A percentile compares a stretch with the other conserved stretches of the same genome.
phyloP scores from a whole-genome alignment of 139 green algal species.

The Chlorella sorokiniana region DNA sequence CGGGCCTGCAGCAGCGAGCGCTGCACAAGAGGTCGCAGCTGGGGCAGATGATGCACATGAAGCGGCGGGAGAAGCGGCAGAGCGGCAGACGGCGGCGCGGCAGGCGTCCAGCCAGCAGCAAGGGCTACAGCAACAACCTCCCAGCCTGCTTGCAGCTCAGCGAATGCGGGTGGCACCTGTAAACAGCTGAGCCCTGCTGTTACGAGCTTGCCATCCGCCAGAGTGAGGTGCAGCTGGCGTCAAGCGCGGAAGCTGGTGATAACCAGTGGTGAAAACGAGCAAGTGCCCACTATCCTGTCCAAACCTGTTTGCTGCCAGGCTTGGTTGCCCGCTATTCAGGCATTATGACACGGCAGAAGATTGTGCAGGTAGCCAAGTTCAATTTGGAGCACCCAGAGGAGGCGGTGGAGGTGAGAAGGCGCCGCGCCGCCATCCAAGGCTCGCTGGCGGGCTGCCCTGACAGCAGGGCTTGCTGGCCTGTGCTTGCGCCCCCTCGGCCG shows the following conservation, averaged over 20 bases:
- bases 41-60: background rate
- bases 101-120: background rate
- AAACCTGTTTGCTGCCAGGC: no score
- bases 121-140: background rate
- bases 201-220: no score
- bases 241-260: no score
- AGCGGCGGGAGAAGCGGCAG: background rate
- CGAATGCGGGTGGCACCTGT: no score
- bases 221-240: no score
- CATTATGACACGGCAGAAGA: background rate
- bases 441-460: no score
- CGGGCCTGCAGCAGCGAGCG: background rate
- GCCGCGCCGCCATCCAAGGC: no score
- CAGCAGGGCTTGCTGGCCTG: no score
- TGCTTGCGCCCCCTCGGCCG: no score
- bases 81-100: background rate
- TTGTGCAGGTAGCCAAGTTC: background rate
- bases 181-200: no score
- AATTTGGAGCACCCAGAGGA: background rate
- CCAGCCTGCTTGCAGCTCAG: background rate
- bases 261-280: no score
- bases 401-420: background rate
- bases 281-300: no score
- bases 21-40: background rate
- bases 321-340: background rate